A percentile compares a stretch with the other conserved stretches of the same genome.
phyloP scores from a whole-genome alignment of 352 stramenopile species.

The Globisporangium paroecandrum region DNA sequence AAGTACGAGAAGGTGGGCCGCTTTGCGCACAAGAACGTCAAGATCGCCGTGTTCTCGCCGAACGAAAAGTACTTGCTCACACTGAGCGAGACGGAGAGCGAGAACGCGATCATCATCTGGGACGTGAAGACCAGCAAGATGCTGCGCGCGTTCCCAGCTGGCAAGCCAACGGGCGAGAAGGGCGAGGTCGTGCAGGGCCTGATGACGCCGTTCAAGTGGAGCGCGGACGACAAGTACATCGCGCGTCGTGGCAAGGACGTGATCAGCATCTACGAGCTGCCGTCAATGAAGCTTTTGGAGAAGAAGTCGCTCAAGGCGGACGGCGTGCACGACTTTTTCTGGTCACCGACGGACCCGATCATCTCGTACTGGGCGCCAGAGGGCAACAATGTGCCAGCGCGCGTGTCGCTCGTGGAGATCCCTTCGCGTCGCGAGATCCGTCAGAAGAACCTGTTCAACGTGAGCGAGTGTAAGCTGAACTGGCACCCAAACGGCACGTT shows the following conservation, averaged over 20 bases:
- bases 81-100: conserved; percentile 91
- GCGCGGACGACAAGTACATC: conserved; percentile 93
- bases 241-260: conserved; percentile 92
- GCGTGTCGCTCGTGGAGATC: conserved; percentile 97
- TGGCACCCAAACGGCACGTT: conserved; percentile 97
- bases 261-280: conserved; percentile 94
- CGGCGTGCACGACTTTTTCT: conserved; percentile 97
- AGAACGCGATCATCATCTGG: conserved; percentile 96
- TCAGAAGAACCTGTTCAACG: conserved; percentile 99
- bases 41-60: conserved; percentile 93
- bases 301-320: conserved; percentile 95
- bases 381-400: conserved; percentile 91
- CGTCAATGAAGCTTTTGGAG: conserved; percentile 96
- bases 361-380: conserved; percentile 97
- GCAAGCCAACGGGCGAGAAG: conserved; percentile 69
- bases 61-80: conserved; percentile 98
- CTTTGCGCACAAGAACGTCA: conserved; percentile 95
- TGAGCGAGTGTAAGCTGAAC: conserved; percentile 92
- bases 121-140: conserved; percentile 91
- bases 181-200: conserved; percentile 75
- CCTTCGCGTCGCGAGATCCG: conserved; percentile 93
- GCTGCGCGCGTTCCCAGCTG: conserved; percentile 79
- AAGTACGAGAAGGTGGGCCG: conserved; percentile 97
- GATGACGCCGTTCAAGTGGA: conserved; percentile 94
- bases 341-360: conserved; percentile 94